Base-by-base conservation (phyloP, 164 flowering plant species). In the Akebia trifoliata region DNA sequence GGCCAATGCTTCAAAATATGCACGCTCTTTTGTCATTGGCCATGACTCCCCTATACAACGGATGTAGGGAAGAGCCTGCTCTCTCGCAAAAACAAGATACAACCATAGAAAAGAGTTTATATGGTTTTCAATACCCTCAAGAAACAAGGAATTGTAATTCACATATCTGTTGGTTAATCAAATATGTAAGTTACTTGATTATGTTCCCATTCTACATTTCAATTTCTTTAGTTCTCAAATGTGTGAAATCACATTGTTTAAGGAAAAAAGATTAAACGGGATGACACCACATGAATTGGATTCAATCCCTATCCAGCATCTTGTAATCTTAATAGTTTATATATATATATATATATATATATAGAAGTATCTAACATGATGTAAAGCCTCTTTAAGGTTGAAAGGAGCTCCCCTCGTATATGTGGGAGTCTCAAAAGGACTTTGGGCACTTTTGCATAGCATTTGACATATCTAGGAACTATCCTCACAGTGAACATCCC, bases 31-130 rank as follows among this genome's bases (percentile, higher is more conserved):
- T 4, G 97, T 69, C 96, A 93, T 81, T 7, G 94, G 92, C 97
- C 96, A 93, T 61, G 97, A 84, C 66, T 93, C 98, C 61, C 97
- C 97, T n/a, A 93, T 85, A 48, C 87, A 81, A 32, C 98, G 94
- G 7, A 93, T 55, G 49, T 87, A 90, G 5, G 98, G 97, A 60
- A 93, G 77, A 32, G 97, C 95, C 97, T 93, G 72, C 60, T 65
- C 20, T 24, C 57, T 3, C 62, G 29, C 7, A 26, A n/a, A 57
- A 14, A 28, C 56, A 56, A 49, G 1, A 40, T 10, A 18, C 51
- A 28, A 25, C 29, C 20, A 30, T 21, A 11, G 29, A 25, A 17
- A 24, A 38, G 7, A 12, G 31, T 18, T 52, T 38, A 32, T 45
- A 64, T 30, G 7, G 9, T 59, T 49, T 36, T n/a, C 11, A 10